phyloP scores from a whole-genome alignment of 106 monocot genomes.

The Phalaenopsis aphrodite region DNA sequence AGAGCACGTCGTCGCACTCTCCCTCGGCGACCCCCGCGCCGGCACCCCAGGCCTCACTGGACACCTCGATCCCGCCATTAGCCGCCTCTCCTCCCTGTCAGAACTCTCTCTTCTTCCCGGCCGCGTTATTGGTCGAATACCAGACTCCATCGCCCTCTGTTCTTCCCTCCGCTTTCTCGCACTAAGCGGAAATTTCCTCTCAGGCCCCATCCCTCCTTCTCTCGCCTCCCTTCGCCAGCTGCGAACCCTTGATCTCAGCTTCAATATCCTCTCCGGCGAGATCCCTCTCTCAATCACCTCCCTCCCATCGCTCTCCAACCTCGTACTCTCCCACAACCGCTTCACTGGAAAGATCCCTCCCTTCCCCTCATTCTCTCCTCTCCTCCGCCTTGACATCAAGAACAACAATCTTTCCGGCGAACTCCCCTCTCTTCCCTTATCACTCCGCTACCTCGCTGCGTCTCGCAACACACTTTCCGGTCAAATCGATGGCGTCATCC shows the following conservation, averaged over 20 bases:
- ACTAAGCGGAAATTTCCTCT: constrained; percentile 49
- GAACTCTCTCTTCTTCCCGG: constrained; percentile 68
- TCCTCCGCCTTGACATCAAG: constrained; percentile 57
- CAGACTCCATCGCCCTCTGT: constrained; percentile 24
- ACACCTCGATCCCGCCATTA: constrained; percentile 36
- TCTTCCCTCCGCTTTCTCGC: constrained; percentile 55
- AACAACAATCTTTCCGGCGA: constrained; percentile 48
- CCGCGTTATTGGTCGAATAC: constrained; percentile 43
- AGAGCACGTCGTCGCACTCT: constrained; percentile 33
- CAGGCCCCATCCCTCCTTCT: constrained; percentile 38
- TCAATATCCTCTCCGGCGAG: constrained; percentile 47
- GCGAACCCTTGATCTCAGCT: constrained; percentile 61
- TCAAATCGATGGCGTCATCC: constrained; percentile 35
- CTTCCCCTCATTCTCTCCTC: constrained; percentile 25
- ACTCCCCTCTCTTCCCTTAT: constrained; percentile 40
- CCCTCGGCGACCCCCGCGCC: constrained; percentile 63
- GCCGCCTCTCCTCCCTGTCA: constrained; percentile 37
- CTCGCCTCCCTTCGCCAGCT: constrained; percentile 28
- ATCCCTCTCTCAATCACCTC: constrained; percentile 29
- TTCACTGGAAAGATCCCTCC: constrained; percentile 39
- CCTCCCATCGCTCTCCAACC: constrained; percentile 33
- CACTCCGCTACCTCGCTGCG: constrained; percentile 53
- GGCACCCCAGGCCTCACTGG: constrained; percentile 56
- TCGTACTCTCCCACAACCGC: constrained; percentile 61
- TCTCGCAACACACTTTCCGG: constrained; percentile 45